These are phyloP conservation scores for Fraxinus cuspidata DNA, from an alignment of 257 asterid species.

Conservation along the genomic window DNA sequence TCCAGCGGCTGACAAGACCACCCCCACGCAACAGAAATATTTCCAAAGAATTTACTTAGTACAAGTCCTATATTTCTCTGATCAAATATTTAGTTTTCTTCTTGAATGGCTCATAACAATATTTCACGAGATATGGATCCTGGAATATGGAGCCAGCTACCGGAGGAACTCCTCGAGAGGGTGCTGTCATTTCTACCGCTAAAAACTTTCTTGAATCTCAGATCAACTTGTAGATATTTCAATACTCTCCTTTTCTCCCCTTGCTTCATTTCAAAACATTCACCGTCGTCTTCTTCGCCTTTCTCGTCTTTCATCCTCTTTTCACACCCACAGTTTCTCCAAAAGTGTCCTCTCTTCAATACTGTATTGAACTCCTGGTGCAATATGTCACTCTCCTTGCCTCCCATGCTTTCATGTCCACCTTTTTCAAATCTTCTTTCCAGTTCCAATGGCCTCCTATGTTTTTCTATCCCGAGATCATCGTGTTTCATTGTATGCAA, in stretches of 20 bases:
- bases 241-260: slow-evolving; percentile 57
- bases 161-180: slow-evolving; percentile 56
- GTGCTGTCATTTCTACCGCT: slow-evolving; percentile 65
- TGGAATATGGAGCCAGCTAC: slow-evolving; percentile 59
- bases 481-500: slow-evolving; percentile 47
- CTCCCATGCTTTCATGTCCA: slow-evolving; percentile 31
- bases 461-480: slow-evolving; percentile 43
- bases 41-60: neutral
- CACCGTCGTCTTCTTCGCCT: slow-evolving; percentile 31
- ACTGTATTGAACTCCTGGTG: slow-evolving; percentile 50
- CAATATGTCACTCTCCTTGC: slow-evolving; percentile 37
- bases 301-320: slow-evolving; percentile 63
- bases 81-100: neutral
- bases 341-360: slow-evolving; percentile 48
- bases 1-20: neutral
- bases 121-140: slow-evolving; percentile 47
- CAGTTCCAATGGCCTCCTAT: slow-evolving; percentile 56
- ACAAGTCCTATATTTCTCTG: neutral
- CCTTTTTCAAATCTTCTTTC: slow-evolving; percentile 38
- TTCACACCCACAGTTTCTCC: slow-evolving; percentile 59
- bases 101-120: neutral
- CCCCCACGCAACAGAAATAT: neutral
- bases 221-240: slow-evolving; percentile 69
- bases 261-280: slow-evolving; percentile 48
- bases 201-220: slow-evolving; percentile 53